phyloP scores from a whole-genome alignment of 1,139 yeast species.

The Kodamaea plutei region DNA sequence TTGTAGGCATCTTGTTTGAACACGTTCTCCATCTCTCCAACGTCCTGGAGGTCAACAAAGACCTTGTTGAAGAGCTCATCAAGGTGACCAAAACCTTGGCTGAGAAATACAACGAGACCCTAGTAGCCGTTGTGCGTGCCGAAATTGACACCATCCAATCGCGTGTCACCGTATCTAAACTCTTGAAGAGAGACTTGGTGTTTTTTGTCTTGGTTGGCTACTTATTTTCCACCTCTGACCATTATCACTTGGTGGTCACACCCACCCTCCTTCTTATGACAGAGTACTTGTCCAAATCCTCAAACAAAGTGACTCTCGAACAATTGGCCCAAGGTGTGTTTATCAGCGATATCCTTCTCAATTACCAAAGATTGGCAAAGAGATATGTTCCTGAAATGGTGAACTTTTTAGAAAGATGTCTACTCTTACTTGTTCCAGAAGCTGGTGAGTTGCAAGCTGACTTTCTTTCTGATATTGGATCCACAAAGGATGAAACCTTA shows the following conservation, averaged over 20 bases:
- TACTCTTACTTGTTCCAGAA: conserved; percentile 46
- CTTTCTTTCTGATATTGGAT: conserved; percentile 7
- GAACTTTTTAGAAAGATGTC: conserved; percentile 52
- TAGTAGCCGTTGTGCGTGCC: conserved; percentile 43
- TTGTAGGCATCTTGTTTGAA: conserved; percentile 62
- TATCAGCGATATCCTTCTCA: conserved; percentile 58
- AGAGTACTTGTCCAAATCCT: conserved; percentile 48
- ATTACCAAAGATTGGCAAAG: conserved; percentile 76
- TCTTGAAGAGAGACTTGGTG: conserved; percentile 52
- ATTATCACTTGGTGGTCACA: conserved; percentile 85
- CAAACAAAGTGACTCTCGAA: conserved; percentile 43
- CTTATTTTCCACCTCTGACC: conserved; percentile 90
- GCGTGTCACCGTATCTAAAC: conserved; percentile 27
- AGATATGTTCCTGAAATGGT: conserved; percentile 79
- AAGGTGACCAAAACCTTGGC: conserved; percentile 55
- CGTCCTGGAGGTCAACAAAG: conserved; percentile 13
- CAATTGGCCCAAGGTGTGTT: conserved; percentile 49
- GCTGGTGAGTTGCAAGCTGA: conserved; percentile 19
- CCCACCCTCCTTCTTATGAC: conserved; percentile 74
- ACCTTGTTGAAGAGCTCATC: conserved; percentile 40
- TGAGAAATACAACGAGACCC: conserved; percentile 58
- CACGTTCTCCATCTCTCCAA: conserved; percentile 54
- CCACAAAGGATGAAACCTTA: conserved; percentile 15
- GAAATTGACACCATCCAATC: conserved; percentile 43
- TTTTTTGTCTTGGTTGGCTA: conserved; percentile 69